Conservation (phyloP, 2,329 filamentous ascomycete genomes). For the Alternaria brassicae region DNA sequence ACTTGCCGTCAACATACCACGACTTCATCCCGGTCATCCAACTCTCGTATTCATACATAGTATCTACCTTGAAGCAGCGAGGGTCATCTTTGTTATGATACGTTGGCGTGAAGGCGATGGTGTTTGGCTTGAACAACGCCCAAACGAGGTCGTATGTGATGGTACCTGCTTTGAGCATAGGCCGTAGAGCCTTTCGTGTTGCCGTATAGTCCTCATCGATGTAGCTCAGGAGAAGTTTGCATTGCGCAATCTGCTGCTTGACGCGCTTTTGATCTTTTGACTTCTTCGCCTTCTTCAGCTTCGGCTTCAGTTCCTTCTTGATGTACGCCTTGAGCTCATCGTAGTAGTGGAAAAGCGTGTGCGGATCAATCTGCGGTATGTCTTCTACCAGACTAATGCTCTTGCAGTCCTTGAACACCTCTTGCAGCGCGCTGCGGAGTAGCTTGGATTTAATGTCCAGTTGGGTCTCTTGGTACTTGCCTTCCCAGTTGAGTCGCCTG, state of each 20-base stretch:
- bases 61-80: conserved; percentile 81
- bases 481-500: conserved; percentile 82
- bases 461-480: conserved; percentile 75
- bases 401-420: conserved; percentile 78
- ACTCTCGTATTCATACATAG: conserved; percentile 71
- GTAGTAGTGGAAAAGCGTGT: conserved; percentile 67
- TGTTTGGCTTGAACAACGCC: conserved; percentile 89
- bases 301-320: conserved; percentile 69
- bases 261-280: conserved; percentile 68
- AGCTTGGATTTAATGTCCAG: conserved; percentile 87
- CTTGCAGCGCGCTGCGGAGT: conserved; percentile 72
- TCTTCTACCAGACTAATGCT: conserved; percentile 82
- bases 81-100: conserved; percentile 80
- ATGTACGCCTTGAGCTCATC: conserved; percentile 72
- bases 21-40: conserved; percentile 73
- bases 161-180: conserved; percentile 79
- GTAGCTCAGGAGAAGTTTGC: conserved; percentile 77
- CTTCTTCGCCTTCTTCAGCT: conserved; percentile 64
- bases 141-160: conserved; percentile 90
- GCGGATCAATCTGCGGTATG: conserved; percentile 67
- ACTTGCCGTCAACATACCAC: conserved; percentile 78
- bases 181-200: conserved; percentile 79
- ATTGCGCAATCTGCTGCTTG: conserved; percentile 65
- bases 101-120: conserved; percentile 76
- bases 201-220: conserved; percentile 82